These are phyloP conservation scores for Fragaria ananassa DNA, from an alignment of 306 rosid genomes.

Conservation along the genomic window DNA sequence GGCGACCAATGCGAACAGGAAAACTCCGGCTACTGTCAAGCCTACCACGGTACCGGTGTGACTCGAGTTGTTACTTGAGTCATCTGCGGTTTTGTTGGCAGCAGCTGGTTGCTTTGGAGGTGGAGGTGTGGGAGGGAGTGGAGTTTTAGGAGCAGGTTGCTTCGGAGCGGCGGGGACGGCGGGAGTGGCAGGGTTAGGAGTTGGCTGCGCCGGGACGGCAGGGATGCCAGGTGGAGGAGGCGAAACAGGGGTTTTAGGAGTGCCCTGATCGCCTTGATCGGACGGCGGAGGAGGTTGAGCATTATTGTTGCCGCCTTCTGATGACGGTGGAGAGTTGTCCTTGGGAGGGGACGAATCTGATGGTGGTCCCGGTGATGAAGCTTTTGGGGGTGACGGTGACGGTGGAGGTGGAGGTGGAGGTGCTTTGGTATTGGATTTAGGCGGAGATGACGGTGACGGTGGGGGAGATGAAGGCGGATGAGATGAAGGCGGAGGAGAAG, in stretches of 20 bases:
- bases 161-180: constrained; percentile 9
- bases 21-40: constrained; percentile 40
- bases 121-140: neutral
- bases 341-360: neutral
- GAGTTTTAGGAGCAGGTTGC: neutral
- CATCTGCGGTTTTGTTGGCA: neutral
- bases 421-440: neutral
- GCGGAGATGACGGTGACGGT: neutral
- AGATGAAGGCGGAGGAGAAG: constrained; percentile 3
- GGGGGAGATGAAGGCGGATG: neutral
- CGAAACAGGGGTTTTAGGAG: neutral
- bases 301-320: neutral
- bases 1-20: constrained; percentile 42
- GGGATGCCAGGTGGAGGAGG: neutral
- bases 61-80: constrained; percentile 1
- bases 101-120: neutral
- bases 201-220: neutral
- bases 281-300: neutral
- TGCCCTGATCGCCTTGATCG: neutral
- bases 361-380: constrained; percentile 6
- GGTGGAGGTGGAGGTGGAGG: constrained; percentile 27
- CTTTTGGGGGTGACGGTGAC: constrained; percentile 17
- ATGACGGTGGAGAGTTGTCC: neutral
- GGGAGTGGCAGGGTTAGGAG: neutral
- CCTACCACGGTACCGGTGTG: constrained; percentile 36